Evolutionary conservation across 257 asterid species (phyloP).

Genomic region (Scutellaria baicalensis): DNA sequence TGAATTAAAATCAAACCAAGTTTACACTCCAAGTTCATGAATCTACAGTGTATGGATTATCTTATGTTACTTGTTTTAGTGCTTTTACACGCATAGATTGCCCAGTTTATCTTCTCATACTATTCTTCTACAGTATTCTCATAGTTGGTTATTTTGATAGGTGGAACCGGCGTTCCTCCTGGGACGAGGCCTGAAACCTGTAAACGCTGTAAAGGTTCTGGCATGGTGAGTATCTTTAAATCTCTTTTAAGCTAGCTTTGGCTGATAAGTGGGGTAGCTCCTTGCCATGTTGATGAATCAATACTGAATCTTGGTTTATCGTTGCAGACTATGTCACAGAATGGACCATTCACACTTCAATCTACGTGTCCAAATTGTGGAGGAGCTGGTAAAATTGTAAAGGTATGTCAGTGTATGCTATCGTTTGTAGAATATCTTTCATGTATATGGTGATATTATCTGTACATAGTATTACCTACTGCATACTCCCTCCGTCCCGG

Average conservation of each 20-base stretch:
- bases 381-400: conserved; percentile 75
- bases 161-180: conserved; percentile 98
- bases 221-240: conserved; percentile 50
- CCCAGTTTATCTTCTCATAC: neutral
- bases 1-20: neutral
- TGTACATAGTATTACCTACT: neutral
- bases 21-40: neutral
- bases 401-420: conserved; percentile 40
- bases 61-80: neutral
- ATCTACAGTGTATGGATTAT: neutral
- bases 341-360: conserved; percentile 49
- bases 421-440: neutral
- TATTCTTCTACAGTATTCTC: neutral
- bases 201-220: conserved; percentile 85
- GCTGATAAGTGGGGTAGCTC: neutral
- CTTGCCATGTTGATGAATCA: neutral
- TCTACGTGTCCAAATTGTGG: conserved; percentile 62
- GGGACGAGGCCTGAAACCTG: conserved; percentile 96
- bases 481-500: no score
- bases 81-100: neutral
- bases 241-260: neutral
- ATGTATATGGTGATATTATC: neutral
- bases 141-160: conserved; percentile 28
- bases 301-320: conserved; percentile 2
- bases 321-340: conserved; percentile 44